Evolutionary conservation across 345 rosid species (phyloP).

Genomic region (Eucalyptus erythrocorys): DNA sequence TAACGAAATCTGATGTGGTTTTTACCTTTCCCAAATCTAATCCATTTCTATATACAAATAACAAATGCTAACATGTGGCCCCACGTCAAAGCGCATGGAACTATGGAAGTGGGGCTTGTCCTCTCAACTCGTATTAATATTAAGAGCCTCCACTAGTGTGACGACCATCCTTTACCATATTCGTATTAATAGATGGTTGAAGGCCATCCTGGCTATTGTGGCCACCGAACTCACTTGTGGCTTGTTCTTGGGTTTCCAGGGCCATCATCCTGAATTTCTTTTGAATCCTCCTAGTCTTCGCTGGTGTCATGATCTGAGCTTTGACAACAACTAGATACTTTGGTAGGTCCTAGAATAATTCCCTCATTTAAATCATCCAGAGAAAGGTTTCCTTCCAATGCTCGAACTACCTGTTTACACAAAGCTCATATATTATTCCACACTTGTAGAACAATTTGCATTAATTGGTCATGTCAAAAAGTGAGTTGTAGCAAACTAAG

Average conservation of each 20-base stretch:
- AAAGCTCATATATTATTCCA: not conserved
- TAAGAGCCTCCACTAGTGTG: not conserved
- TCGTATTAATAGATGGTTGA: conserved; percentile 14
- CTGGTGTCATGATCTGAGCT: conserved; percentile 47
- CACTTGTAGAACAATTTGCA: not conserved
- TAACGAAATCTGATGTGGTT: not conserved
- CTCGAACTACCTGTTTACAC: conserved; percentile 53
- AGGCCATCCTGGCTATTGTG: conserved; percentile 37
- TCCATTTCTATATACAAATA: too few species aligned
- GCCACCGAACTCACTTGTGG: conserved; percentile 32
- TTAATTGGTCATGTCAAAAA: too few species aligned
- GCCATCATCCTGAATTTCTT: conserved; percentile 62
- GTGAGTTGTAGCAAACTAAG: too few species aligned
- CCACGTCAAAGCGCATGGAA: not conserved
- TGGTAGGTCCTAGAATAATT: conserved; percentile 33
- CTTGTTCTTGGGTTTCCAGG: conserved; percentile 40
- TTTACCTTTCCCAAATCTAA: not conserved
- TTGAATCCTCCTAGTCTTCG: conserved; percentile 59
- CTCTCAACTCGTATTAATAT: not conserved
- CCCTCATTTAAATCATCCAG: conserved; percentile 52
- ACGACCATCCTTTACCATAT: conserved; percentile 2
- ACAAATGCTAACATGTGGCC: too few species aligned
- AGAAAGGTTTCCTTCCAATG: conserved; percentile 61
- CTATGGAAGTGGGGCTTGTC: not conserved
- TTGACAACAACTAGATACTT: conserved; percentile 16